Base-by-base conservation (phyloP, 441 rosid genomes). In the California macrophylla region DNA sequence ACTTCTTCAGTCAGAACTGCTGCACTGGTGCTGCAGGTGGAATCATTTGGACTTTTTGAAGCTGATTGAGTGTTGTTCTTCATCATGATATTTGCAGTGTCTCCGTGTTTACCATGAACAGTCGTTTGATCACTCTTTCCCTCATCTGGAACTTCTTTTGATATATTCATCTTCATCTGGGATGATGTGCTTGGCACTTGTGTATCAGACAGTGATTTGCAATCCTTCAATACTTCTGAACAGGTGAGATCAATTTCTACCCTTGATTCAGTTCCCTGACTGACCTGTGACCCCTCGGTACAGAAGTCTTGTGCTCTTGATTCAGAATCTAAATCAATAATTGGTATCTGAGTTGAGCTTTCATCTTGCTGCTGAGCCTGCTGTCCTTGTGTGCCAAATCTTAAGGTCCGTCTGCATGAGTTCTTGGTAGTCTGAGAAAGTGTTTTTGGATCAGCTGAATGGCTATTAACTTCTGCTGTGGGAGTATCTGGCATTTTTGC, bases 391-490 rank as follows among this genome's bases (percentile, higher is more conserved):
- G 25, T 40, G 66, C 78, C 82, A 60, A 88, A 88, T 64, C 81
- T 80, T 67, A 88, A 80, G 38, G 78, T 77, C 74, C 86, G 76
- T 78, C 81, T 85, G 76, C 89, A 85, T 7, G 78, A 34, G 72
- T 75, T 86, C 82, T 78, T 84, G 16, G 70, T 28, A 6, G 21
- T 79, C 66, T 15, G 50, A 15, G 50, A 42, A 29, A 72, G 65
- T 66, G 72, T 66, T 75, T 72, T 73, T 64, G 65, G 74, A 80
- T 68, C 77, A 28, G 72, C 68, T 66, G 82, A 23, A 68, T 76
- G 80, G 34, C 62, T 72, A 9, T 69, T 62, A 64, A 47, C 78
- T 75, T 78, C 81, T 32, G 64, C 66, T 45, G 79, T 71, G 23
- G 78, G 68, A n/a, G 73, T 64, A 45, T 79, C 68, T 25, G 74